Percentiles rank a stretch among this genome's conserved stretches.
These are phyloP conservation scores for Conticribra weissflogii DNA, from an alignment of 108 stramenopile genomes.

Conservation along the genomic window DNA sequence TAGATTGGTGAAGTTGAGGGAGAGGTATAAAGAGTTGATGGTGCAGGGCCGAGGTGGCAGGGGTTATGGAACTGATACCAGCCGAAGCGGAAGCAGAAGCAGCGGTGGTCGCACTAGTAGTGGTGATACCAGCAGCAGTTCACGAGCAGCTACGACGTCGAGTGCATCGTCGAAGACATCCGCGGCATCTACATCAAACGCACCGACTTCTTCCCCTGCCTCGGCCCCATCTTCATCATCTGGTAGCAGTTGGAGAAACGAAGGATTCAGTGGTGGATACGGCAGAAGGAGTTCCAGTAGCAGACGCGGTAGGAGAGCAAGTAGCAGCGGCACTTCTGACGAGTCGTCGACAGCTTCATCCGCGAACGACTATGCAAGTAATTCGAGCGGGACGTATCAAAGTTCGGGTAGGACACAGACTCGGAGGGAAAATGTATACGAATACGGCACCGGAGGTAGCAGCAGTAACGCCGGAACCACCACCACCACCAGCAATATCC, in stretches of 20 bases:
- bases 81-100: constrained; percentile 6
- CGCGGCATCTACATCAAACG: too few relatives aligned
- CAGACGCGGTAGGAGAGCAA: constrained; percentile 30
- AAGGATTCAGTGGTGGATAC: constrained; percentile 45
- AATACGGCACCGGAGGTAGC: constrained; percentile 3
- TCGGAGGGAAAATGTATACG: neutral
- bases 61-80: constrained; percentile 28
- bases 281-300: constrained; percentile 46
- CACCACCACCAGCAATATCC: neutral
- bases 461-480: constrained; percentile 4
- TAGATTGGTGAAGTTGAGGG: constrained; percentile 72
- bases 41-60: constrained; percentile 55
- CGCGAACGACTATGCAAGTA: too few relatives aligned
- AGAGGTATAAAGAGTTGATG: constrained; percentile 77
- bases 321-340: neutral
- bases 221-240: constrained; percentile 36
- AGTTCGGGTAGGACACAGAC: neutral
- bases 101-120: neutral
- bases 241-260: constrained; percentile 49
- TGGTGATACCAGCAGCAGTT: neutral
- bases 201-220: constrained; percentile 16
- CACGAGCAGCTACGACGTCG: too few relatives aligned
- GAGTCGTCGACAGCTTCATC: neutral
- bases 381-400: neutral
- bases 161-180: neutral